Evolutionary conservation across 129 eudicot species (phyloP), one percentile per base, ranked within the genome.

Genomic region (Silybum marianum): DNA sequence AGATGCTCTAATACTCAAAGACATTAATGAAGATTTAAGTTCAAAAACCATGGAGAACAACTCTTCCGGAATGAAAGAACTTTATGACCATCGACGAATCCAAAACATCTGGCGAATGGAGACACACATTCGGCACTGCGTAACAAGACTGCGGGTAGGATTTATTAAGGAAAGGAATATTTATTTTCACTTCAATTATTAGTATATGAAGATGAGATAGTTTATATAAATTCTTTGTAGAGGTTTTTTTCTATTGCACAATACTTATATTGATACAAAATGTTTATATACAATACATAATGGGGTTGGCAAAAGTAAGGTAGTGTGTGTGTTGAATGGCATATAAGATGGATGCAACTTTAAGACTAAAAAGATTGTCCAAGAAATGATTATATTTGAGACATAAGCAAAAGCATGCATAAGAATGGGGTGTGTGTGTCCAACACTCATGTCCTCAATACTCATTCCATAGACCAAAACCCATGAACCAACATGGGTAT

Each of bases 331-430:
- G 54, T 72, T 72, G 32, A 39, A 38, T 36, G 10, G 76, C 60
- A 72, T 39, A 69, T 58, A 42, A 12, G 70, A 19, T 69, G 30
- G 28, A 18, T 21, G 42, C 25, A 70, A 51, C 83, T 80, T 80
- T 44, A 82, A 69, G 85, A 82, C 81, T 71, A 75, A 51, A 79
- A 82, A 75, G 80, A 75, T 82, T 82, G 85, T 82, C 58, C 75
- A 46, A 68, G 69, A 42, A 82, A 48, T 75, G 34, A 82, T 82
- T 40, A n/a, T 48, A 75, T 82, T 42, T 69, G 46, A 68, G 22
- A 48, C 19, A 65, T 9, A 81, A 81, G 72, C 78, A 72, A 62
- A 62, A 81, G 75, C 58, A 34, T 46, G 48, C 81, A 75, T 62
- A 82, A 82, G 30, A 81, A 73, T 68, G 6, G 76, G 23, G 77